Base-by-base conservation (phyloP, 805 yeast genomes). In the Saturnispora zaruensis region DNA sequence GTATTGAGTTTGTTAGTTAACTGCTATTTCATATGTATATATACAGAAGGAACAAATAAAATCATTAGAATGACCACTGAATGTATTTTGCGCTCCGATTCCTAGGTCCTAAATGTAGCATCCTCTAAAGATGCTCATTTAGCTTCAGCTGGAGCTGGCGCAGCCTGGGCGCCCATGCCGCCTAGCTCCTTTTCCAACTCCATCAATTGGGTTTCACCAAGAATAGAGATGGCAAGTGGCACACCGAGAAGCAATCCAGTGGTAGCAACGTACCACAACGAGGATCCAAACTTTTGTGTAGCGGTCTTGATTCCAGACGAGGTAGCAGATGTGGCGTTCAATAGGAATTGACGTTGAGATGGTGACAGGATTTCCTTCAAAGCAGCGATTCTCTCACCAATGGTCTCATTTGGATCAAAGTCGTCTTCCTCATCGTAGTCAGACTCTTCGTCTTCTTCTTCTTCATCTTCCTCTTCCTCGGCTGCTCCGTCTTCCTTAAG, bases 341-440 rank as follows among this genome's bases (percentile, higher is more conserved):
- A 51, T 48, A 84, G 57, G 48, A 62, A 60, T 45, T 74, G 69
- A 73, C 98, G 84, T 67, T 86, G 89, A 58, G 77, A 77, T 59
- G 97, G 97, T 44, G 97, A 87, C 46, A 93, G 73, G 49, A 91
- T 86, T 66, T 93, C 97, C 69, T 83, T 88, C 61, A 93, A 78
- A 46, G 99, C 99, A 55, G 79, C 79, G 55, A 93, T 67, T 78
- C 99, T 85, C 60, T 93, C 98, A 53, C 74, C 69, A 16, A 93
- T 57, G 30, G 96, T 82, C 74, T 93, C 99, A 63, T 82, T 79
- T 62, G 81, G 86, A 65, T 86, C 87, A 57, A 79, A 87, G 58
- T 86, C 95, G 54, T 81, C 87, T 51, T 82, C 86, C 26, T 76
- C 70, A 38, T 79, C 87, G 24, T 74, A 69, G 51, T 81, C 87